Percentiles rank a stretch among this genome's conserved stretches.
phyloP scores from a whole-genome alignment of 805 yeast genomes.

The Candida patagonica region DNA sequence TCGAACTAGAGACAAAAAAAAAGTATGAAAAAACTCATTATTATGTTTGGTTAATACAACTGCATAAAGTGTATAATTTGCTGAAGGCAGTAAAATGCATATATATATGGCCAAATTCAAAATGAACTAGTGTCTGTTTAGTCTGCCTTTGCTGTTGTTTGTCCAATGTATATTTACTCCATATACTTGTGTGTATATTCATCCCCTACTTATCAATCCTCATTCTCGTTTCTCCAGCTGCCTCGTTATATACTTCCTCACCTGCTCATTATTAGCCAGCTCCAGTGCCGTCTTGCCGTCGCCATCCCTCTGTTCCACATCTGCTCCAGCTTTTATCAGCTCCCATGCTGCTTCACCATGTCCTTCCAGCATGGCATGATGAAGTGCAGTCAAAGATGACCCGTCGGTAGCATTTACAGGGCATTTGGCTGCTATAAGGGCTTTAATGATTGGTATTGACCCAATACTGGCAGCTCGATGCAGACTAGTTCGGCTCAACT shows the following conservation, averaged over 20 bases:
- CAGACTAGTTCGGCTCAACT: conserved; percentile 53
- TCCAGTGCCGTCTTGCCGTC: conserved; percentile 49
- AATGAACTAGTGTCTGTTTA: too few relatives aligned
- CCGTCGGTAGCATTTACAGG: conserved; percentile 61
- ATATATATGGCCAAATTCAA: too few relatives aligned
- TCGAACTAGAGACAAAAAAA: neutral
- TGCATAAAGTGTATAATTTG: too few relatives aligned
- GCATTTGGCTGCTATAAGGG: conserved; percentile 46
- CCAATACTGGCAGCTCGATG: conserved; percentile 84
- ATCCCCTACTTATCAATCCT: too few relatives aligned
- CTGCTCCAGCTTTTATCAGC: conserved; percentile 61
- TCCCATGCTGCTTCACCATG: conserved; percentile 64
- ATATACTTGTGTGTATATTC: too few relatives aligned
- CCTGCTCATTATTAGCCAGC: conserved; percentile 48
- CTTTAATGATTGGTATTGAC: conserved; percentile 43
- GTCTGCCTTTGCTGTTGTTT: too few relatives aligned
- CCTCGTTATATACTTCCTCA: conserved; percentile 22
- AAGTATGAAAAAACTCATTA: neutral
- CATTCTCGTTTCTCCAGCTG: neutral
- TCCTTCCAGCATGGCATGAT: conserved; percentile 88
- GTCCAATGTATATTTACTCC: too few relatives aligned
- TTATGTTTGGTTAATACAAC: conserved; percentile 3
- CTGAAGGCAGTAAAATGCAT: too few relatives aligned
- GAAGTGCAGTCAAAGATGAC: conserved; percentile 78
- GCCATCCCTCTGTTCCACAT: conserved; percentile 34